Conservation (phyloP, 2,329 filamentous ascomycete species). For the Tolypocladium tundrense region DNA sequence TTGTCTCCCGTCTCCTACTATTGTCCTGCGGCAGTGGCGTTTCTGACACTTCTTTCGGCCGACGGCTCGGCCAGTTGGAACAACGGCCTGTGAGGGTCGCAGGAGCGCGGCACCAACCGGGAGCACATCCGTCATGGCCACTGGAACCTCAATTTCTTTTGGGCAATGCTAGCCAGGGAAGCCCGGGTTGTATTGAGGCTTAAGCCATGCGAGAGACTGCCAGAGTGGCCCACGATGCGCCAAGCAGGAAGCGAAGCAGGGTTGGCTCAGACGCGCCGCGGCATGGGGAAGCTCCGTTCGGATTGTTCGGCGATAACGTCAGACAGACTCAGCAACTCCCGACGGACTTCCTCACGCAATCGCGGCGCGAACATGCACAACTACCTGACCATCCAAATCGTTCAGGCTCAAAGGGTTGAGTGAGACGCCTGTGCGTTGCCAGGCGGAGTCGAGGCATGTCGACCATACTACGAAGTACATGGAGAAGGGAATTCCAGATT, state of each 20-base stretch:
- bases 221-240: neutral
- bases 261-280: neutral
- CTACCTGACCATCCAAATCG: neutral
- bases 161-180: neutral
- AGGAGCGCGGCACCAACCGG: neutral
- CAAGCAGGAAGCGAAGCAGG: neutral
- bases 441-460: neutral
- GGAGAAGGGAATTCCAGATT: neutral
- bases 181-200: neutral
- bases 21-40: neutral
- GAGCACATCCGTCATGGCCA: neutral
- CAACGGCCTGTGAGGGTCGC: neutral
- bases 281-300: neutral
- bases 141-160: neutral
- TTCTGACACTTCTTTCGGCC: neutral
- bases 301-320: neutral
- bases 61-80: neutral
- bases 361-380: neutral
- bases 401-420: neutral
- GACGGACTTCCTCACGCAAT: neutral
- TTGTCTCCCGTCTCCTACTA: neutral
- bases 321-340: neutral
- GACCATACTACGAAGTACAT: neutral
- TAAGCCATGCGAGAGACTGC: neutral
- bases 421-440: neutral